Conservation (phyloP, 164 flowering plant genomes). For the Stephania cephalantha region DNA sequence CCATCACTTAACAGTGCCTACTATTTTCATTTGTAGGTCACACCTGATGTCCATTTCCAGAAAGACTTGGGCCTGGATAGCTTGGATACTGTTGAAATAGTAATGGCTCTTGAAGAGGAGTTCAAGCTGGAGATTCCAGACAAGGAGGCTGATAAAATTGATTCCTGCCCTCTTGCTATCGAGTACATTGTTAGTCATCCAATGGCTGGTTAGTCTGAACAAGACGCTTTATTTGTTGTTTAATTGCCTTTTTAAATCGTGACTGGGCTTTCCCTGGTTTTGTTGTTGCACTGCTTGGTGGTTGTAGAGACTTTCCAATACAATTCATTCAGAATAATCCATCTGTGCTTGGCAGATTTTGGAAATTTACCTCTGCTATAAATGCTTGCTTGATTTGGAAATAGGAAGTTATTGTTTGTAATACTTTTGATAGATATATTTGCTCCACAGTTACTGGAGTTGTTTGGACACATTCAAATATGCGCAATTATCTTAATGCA, state of each 20-base stretch:
- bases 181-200: conserved; percentile 76
- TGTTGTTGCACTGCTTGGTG: not conserved
- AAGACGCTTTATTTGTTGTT: not conserved
- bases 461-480: too few relatives aligned
- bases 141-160: conserved; percentile 82
- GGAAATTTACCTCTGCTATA: not conserved
- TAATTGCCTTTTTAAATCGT: not conserved
- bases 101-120: conserved; percentile 90
- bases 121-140: conserved; percentile 93
- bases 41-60: conserved; percentile 73
- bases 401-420: too few relatives aligned
- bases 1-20: conserved; percentile 1
- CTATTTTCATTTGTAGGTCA: conserved; percentile 42
- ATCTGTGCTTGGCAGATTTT: not conserved
- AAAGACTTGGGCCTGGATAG: conserved; percentile 90
- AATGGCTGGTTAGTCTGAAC: conserved; percentile 51
- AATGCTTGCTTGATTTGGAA: not conserved
- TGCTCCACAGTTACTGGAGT: too few relatives aligned
- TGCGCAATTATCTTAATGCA: too few relatives aligned
- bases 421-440: too few relatives aligned
- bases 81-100: conserved; percentile 86
- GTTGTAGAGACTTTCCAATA: not conserved
- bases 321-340: not conserved
- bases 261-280: not conserved
- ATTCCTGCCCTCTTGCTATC: conserved; percentile 69